Evolutionary conservation across 352 stramenopile species (phyloP).

Genomic region (Globisporangium polare): DNA sequence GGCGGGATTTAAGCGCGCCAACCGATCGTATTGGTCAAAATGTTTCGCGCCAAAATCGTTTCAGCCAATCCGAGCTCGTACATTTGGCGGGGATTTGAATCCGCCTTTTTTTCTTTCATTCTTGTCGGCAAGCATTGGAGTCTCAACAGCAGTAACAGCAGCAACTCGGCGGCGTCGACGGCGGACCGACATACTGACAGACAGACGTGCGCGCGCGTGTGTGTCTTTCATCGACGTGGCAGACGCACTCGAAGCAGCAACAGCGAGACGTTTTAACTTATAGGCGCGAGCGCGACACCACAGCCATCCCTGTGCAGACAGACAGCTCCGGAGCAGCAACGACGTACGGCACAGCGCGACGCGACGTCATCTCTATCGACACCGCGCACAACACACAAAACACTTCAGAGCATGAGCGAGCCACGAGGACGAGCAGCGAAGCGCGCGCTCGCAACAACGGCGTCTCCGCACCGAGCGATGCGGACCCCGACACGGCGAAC

Average conservation of each 20-base stretch:
- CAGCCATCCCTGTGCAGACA: not conserved
- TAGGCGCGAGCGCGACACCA: not conserved
- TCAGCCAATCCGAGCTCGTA: not conserved
- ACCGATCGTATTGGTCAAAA: not conserved
- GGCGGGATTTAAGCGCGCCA: conserved; percentile 9
- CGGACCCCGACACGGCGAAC: not conserved
- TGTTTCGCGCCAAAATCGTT: conserved; percentile 1
- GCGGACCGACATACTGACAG: not conserved
- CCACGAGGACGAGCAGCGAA: conserved; percentile 7
- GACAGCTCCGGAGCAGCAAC: not conserved
- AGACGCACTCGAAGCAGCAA: not conserved
- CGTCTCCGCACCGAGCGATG: not conserved
- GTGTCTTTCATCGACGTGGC: not conserved
- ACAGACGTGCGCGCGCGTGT: not conserved
- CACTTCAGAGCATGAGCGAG: conserved; percentile 5
- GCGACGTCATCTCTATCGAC: not conserved
- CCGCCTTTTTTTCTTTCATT: not conserved
- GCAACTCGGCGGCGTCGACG: not conserved
- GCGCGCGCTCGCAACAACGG: conserved; percentile 5
- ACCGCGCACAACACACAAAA: not conserved
- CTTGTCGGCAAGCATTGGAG: not conserved
- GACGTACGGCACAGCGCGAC: not conserved
- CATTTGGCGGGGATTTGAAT: conserved; percentile 12
- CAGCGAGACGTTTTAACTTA: not conserved
- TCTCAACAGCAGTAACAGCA: not conserved